A percentile compares a stretch with the other conserved stretches of the same genome.
phyloP scores from a whole-genome alignment of 805 yeast genomes.

The Pichia cephalocereana region DNA sequence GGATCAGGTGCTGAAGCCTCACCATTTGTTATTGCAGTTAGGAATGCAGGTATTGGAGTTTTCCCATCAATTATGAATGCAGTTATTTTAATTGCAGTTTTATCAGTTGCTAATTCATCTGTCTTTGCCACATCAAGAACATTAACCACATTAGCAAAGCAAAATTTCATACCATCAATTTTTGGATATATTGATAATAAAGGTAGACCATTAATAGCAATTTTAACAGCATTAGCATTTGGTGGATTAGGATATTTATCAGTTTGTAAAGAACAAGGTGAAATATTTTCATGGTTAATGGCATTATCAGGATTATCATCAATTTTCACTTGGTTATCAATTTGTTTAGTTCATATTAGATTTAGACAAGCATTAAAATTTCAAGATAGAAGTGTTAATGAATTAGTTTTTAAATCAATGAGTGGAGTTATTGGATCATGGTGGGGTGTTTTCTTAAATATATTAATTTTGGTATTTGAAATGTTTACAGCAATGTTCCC shows the following conservation, averaged over 20 bases:
- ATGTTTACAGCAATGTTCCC: conserved; percentile 76
- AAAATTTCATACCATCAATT: conserved; percentile 49
- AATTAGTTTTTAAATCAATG: conserved; percentile 53
- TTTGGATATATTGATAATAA: conserved; percentile 57
- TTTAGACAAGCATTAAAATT: conserved; percentile 52
- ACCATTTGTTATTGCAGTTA: conserved; percentile 58
- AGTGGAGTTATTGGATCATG: conserved; percentile 56
- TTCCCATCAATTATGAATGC: conserved; percentile 61
- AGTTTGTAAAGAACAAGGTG: conserved; percentile 41
- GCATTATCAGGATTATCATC: conserved; percentile 64
- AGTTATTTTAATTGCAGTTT: conserved; percentile 54
- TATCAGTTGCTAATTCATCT: conserved; percentile 65
- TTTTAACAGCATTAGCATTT: conserved; percentile 37
- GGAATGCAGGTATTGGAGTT: conserved; percentile 47
- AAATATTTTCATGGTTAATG: conserved; percentile 61
- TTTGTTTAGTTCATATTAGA: conserved; percentile 53
- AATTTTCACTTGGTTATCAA: conserved; percentile 65
- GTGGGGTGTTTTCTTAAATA: conserved; percentile 46
- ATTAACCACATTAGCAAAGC: conserved; percentile 50
- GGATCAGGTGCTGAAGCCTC: conserved; percentile 43
- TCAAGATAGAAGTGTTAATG: conserved; percentile 55
- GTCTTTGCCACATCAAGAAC: conserved; percentile 61
- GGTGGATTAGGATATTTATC: conserved; percentile 52
- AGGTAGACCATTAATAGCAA: conserved; percentile 67
- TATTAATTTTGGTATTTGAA: conserved; percentile 54